phyloP scores from a whole-genome alignment of 1,139 yeast species.

The Insectozyma bohioensis region DNA sequence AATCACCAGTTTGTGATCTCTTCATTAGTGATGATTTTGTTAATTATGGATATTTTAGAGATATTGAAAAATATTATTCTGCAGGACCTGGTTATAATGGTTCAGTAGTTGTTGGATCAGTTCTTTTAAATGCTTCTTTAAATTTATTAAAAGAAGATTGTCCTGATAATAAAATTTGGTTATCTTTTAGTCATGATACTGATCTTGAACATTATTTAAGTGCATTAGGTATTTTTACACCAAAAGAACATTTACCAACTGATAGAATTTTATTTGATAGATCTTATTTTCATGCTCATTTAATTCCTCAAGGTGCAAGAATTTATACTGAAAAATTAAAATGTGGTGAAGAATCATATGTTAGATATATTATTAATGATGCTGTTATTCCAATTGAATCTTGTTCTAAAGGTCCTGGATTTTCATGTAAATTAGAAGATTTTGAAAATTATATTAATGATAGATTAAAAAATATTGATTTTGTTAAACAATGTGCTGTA shows the following conservation, averaged over 20 bases:
- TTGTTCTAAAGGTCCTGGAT: conserved; percentile 58
- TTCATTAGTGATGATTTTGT: conserved; percentile 54
- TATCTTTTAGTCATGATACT: conserved; percentile 61
- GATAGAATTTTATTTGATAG: conserved; percentile 35
- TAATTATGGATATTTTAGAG: conserved; percentile 25
- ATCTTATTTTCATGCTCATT: conserved; percentile 43
- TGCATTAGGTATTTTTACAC: conserved; percentile 48
- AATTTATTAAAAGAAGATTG: conserved; percentile 34
- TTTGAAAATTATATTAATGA: conserved; percentile 30
- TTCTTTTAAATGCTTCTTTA: conserved; percentile 48
- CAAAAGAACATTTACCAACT: conserved; percentile 18
- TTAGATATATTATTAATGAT: conserved; percentile 53
- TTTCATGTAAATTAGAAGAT: conserved; percentile 48
- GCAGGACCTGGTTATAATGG: conserved; percentile 52
- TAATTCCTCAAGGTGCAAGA: conserved; percentile 59
- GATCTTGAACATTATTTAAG: conserved; percentile 50
- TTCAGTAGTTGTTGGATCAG: conserved; percentile 47
- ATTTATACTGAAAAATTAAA: conserved; percentile 47
- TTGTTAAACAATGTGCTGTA: conserved; percentile 33
- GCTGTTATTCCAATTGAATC: conserved; percentile 53
- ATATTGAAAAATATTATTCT: conserved; percentile 45
- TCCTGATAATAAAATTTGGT: conserved; percentile 30
- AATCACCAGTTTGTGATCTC: conserved; percentile 46
- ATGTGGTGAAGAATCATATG: conserved; percentile 42
- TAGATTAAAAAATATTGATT: conserved; percentile 26